Base-by-base conservation (phyloP, 2,329 filamentous ascomycete genomes). In the Pseudogymnoascus sp. region DNA sequence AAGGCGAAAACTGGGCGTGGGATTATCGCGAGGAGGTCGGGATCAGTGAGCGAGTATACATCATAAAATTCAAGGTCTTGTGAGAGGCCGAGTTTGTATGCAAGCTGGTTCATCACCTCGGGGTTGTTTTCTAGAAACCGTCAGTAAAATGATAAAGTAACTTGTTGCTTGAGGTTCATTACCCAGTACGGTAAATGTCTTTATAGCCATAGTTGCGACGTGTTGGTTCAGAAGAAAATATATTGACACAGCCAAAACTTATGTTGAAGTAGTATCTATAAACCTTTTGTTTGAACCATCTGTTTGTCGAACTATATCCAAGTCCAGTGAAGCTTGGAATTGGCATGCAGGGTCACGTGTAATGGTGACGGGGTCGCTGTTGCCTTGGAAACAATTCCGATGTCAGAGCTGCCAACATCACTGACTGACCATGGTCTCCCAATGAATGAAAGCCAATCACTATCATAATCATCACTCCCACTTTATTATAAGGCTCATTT, bases 11-110 rank as follows among this genome's bases (percentile, higher is more conserved):
- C 90, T 1, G 95, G 95, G 1, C 93, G 90, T 0, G 95, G 93
- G 42, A 97, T 86, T 76, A 96, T 84, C 86, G 86, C 84, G 61
- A 97, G 86, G 40, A 97, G 84, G 61, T 92, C 87, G 0, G 90
- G 87, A 61, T 97, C 93, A 67, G 89, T 88, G 72, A 97, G 88
- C 69, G 89, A 93, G 83, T 88, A 97, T 75, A 97, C 91, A 77
- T 97, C 93, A 80, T 96, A 88, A 77, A 96, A 88, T 70, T 85
- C 82, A 53, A 97, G 83, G 25, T 83, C 80, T n/a, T 78, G 72
- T n/a, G 89, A 89, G 63, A 97, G 85, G 67, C 93, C 93, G 25
- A 97, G 89, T 69, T 86, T 86, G 78, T 89, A 90, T 59, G 96
- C 84, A 37, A 97, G 87, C 46, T 82, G 78, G 62, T 87, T 93